These are phyloP conservation scores for Orbilia blumenaviensis DNA, from an alignment of 2,329 filamentous ascomycete genomes.

Conservation along the genomic window DNA sequence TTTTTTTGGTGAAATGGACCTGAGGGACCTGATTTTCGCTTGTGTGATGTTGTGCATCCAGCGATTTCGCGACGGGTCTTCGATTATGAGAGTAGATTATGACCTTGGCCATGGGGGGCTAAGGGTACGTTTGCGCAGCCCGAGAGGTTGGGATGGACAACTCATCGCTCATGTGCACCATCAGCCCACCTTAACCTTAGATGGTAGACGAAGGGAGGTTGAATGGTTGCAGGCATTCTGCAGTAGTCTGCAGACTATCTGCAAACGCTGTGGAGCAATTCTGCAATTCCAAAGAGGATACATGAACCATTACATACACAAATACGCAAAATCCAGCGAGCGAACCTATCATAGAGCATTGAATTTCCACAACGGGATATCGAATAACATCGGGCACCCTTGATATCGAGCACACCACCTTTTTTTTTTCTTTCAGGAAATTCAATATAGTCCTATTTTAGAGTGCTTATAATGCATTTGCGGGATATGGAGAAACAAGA, in stretches of 20 bases:
- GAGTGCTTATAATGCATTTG: conserved; percentile 36
- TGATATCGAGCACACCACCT: conserved; percentile 51
- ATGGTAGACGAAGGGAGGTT: conserved; percentile 9
- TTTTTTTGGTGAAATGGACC: not conserved
- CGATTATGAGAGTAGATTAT: not conserved
- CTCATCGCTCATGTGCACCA: conserved; percentile 54
- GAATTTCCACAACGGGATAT: conserved; percentile 50
- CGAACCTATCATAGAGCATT: conserved; percentile 48
- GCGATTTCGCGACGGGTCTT: conserved; percentile 50
- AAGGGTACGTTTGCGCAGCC: not conserved
- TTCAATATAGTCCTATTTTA: conserved; percentile 37
- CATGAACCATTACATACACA: conserved; percentile 34
- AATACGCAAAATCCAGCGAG: conserved; percentile 45
- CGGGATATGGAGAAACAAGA: conserved; percentile 9
- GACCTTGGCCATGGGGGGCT: not conserved
- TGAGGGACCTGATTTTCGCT: conserved; percentile 45
- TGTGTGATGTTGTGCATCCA: conserved; percentile 54
- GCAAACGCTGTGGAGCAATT: conserved; percentile 30
- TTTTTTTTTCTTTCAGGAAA: conserved; percentile 9
- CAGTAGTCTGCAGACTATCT: conserved; percentile 39
- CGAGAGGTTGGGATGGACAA: conserved; percentile 36
- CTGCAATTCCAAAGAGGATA: conserved; percentile 17
- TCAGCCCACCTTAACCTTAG: conserved; percentile 20
- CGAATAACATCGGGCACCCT: conserved; percentile 41
- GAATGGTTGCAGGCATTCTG: conserved; percentile 18